Evolutionary conservation across 2,329 filamentous ascomycete species (phyloP).

Genomic region (Colletotrichum truncatum): DNA sequence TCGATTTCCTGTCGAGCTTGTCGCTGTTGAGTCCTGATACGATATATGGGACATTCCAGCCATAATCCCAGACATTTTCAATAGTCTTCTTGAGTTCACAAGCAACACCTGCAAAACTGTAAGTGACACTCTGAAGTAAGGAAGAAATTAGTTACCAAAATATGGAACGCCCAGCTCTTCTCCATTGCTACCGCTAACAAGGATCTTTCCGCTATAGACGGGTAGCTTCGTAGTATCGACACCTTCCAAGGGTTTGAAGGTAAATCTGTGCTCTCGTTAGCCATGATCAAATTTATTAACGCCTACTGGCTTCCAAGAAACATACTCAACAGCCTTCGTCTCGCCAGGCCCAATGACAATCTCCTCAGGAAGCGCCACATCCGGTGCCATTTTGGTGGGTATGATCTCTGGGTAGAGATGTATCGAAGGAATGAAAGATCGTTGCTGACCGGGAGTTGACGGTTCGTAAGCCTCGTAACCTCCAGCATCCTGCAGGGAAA

Average conservation of each 20-base stretch:
- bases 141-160: slow-evolving; percentile 28
- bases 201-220: slow-evolving; percentile 44
- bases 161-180: slow-evolving; percentile 44
- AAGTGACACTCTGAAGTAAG: background rate
- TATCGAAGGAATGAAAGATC: background rate
- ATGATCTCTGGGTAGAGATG: background rate
- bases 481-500: slow-evolving; percentile 46
- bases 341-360: slow-evolving; percentile 1
- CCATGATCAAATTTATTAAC: background rate
- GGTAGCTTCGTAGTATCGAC: slow-evolving; percentile 39
- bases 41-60: background rate
- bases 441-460: background rate
- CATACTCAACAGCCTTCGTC: slow-evolving; percentile 10
- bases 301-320: background rate
- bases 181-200: slow-evolving; percentile 41
- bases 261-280: background rate
- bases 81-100: slow-evolving; percentile 23
- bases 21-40: background rate
- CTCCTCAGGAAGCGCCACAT: background rate
- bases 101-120: background rate
- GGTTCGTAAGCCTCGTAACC: background rate
- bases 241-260: background rate
- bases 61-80: slow-evolving; percentile 13
- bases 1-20: background rate
- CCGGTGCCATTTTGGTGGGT: slow-evolving; percentile 12